Evolutionary conservation across 2,329 filamentous ascomycete species (phyloP), one percentile per base, ranked within the genome.

Genomic region (Amauroascus verrucosus): DNA sequence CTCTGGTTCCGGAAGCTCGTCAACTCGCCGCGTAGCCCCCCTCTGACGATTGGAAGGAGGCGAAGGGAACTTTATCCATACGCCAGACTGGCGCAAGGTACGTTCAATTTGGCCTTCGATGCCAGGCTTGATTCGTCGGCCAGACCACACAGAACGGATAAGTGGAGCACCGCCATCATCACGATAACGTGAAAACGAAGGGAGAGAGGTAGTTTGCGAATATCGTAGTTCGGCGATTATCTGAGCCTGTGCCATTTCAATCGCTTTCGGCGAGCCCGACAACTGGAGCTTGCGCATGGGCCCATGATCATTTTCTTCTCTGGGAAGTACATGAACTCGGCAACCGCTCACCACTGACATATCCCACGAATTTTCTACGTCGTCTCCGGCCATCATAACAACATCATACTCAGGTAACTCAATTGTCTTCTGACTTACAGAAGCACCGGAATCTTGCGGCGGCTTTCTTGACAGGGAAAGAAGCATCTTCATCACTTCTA

Each of bases 331-430:
- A 48, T 68, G 69, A n/a, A 72, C 64, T 33, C 62, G 62, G 45
- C 69, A 71, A 22, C 69, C 70, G 52, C 69, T 67, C 13, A 60
- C 63, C 14, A 70, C 52, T 8, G 58, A 55, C 6, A 67, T 58
- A 53, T 63, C 63, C 64, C 64, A 71, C 6, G 70, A 61, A 54
- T 72, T 72, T 55, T 72, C 70, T 33, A 57, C 55, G 53, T 61
- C 59, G 2, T 62, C 58, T 5, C 70, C 70, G 13, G 62, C 57
- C 40, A 72, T 54, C 8, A 63, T 48, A 0, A 64, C 65, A 24
- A 71, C 58, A 0, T 65, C 68, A 48, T 66, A 64, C 50, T 72
- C 69, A 1, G 65, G 62, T 3, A 72, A 35, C 26, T 63, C 48
- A 14, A 71, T 53, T 46, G 65, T 63, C 56, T 65, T 65, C 24